Base-by-base conservation (phyloP, 768 basidiomycete species). In the Pleurotus cornucopiae region DNA sequence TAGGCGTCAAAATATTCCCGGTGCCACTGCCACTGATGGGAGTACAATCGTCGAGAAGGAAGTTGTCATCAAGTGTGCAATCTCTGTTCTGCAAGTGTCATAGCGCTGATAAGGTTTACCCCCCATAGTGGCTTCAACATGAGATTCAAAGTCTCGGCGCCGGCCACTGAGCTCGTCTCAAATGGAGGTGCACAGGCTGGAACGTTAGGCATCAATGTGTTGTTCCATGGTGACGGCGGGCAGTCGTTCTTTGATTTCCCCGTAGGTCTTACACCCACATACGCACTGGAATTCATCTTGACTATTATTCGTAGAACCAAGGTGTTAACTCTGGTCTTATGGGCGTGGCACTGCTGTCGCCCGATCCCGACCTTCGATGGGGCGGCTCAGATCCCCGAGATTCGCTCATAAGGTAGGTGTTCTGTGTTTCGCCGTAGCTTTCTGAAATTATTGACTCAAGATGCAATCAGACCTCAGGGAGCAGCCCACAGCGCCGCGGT, bases 141-240 rank as follows among this genome's bases (percentile, higher is more conserved):
- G 62, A 64, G 66, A 43, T 67, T 65, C 60, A 66, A 66, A 49
- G 61, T 67, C 41, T 67, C 66, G 3, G 66, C 65, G 5, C 66
- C 66, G 1, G 56, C 61, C 23, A 55, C 57, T 5, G 66, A 64
- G 58, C 56, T 67, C 2, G 63, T 66, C 11, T 56, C 57, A n/a
- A 61, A 54, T 12, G 47, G 39, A 25, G 62, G 23, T 4, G 21
- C 34, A 13, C 62, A 54, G 6, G 43, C 59, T 14, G 65, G 63
- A 12, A 63, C 48, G 13, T 34, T 67, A 45, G 66, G 66, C 3
- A 41, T 67, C 37, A 66, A 66, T 55, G 66, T 65, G n/a, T 60
- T 68, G 14, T 64, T 64, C 49, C 60, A 64, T 30, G 63, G 63
- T 21, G 63, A 64, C 25, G 63, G 63, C 49, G 63, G 63, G 6